phyloP scores from a whole-genome alignment of 2,329 filamentous ascomycete species.

The Fusarium falciforme region DNA sequence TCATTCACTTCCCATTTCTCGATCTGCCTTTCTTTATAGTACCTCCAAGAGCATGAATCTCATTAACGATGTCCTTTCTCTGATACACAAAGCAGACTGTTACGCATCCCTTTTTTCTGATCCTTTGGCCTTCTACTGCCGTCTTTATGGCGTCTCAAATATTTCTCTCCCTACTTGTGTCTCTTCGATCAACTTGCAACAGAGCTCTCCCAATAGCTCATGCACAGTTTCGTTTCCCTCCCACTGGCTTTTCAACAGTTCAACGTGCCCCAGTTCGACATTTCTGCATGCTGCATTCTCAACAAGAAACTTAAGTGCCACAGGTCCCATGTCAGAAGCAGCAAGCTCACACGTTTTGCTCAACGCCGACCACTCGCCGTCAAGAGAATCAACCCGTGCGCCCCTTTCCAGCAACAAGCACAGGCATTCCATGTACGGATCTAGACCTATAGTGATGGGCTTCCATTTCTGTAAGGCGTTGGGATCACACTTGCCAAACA shows the following conservation, averaged over 20 bases:
- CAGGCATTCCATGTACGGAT: neutral
- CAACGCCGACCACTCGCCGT: neutral
- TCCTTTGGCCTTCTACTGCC: too few relatives aligned
- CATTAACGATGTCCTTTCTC: too few relatives aligned
- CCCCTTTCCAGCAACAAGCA: neutral
- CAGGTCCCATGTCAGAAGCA: neutral
- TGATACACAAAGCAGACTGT: neutral
- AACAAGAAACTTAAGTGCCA: neutral
- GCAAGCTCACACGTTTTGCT: neutral
- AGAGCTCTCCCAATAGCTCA: neutral
- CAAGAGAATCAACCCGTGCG: neutral
- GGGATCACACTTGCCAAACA: neutral
- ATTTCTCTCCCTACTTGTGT: neutral
- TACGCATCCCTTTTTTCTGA: neutral
- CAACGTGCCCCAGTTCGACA: neutral
- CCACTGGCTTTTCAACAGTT: neutral
- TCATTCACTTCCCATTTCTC: too few relatives aligned
- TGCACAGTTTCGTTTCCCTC: neutral
- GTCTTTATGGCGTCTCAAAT: neutral
- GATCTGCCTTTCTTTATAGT: too few relatives aligned
- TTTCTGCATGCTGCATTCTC: neutral
- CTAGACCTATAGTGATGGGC: neutral
- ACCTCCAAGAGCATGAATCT: too few relatives aligned
- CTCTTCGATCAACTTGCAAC: neutral
- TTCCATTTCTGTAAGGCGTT: neutral